These are phyloP conservation scores for Babesia ovata DNA, from an alignment of 169 alveolate genomes.

Conservation along the genomic window DNA sequence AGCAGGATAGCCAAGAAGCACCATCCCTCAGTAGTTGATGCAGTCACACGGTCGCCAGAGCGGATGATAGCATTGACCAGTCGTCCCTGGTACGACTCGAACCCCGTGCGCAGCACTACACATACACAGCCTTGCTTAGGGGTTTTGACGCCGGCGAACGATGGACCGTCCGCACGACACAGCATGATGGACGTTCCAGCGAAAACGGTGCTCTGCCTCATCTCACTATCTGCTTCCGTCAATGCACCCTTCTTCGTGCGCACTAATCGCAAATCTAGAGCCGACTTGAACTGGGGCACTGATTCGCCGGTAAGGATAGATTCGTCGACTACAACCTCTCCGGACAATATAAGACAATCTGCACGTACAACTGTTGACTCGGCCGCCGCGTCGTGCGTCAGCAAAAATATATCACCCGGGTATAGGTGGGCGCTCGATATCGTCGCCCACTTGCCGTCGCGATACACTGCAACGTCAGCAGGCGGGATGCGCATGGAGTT, in stretches of 20 bases:
- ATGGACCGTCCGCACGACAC: conserved; percentile 65
- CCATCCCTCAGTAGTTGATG: conserved; percentile 91
- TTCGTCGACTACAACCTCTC: conserved; percentile 81
- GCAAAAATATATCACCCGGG: conserved; percentile 92
- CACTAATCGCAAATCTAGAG: background rate
- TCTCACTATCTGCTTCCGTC: conserved; percentile 59
- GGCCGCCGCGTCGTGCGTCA: conserved; percentile 39
- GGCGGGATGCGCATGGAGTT: conserved; percentile 90
- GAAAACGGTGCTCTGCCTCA: conserved; percentile 86
- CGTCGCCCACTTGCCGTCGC: conserved; percentile 88
- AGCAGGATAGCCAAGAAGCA: conserved; percentile 89
- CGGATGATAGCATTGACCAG: conserved; percentile 94
- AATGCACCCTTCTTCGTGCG: conserved; percentile 35
- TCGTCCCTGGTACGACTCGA: conserved; percentile 94
- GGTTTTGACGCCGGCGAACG: conserved; percentile 22
- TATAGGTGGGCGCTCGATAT: conserved; percentile 84
- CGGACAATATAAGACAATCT: conserved; percentile 67
- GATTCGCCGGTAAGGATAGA: conserved; percentile 87
- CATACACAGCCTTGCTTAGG: conserved; percentile 73
- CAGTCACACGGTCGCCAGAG: conserved; percentile 89
- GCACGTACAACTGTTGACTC: conserved; percentile 49
- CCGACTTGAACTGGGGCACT: conserved; percentile 79
- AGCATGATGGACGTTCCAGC: conserved; percentile 92
- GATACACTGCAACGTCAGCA: conserved; percentile 79
- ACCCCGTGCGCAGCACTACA: conserved; percentile 78